Base-by-base conservation (phyloP, 2,329 filamentous ascomycete species). In the Diaporthe sp. region DNA sequence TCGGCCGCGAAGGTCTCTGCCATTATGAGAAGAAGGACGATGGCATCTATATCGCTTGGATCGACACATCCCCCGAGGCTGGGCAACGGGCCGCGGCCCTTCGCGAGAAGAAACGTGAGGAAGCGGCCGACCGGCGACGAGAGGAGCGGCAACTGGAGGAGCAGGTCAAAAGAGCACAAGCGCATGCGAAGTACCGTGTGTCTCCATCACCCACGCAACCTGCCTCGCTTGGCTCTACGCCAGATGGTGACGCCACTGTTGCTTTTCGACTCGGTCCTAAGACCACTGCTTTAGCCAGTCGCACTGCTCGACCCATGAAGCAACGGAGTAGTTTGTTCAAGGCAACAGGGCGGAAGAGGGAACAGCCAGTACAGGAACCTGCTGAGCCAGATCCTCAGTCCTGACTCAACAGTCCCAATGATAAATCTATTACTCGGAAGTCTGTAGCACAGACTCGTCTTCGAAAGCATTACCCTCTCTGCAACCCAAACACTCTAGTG, bases 401-500 rank as follows among this genome's bases (percentile, higher is more conserved):
- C 12, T 15, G 8, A 12, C 0, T 19, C 12, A 57, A 35, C 9
- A 35, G 19, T 22, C 19, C 22, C 4, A 5, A 2, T 25, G 9
- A 57, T 13, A 12, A 5, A 22, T 35, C 19, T 12, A 13, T 10
- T 2, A 30, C 13, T 4, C 1, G 19, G 17, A 5, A 12, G 54
- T 35, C 7, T 6, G 4, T 6, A 17, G 13, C 3, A 15, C 50
- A 28, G 50, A 5, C 50, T 54, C 3, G 7, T 19, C 1, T 22
- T 47, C 7, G 0, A 47, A 1, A 47, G 7, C 54, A 12, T 40
- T 35, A 60, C 4, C 57, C 57, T 10, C 35, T 60, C 19, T 40
- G 35, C 35, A 67, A 17, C 61, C 22, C 15, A 15, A 68, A 68
- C 33, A 68, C 47, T 19, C 64, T 13, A 28, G 64, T 68, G 30